These are phyloP conservation scores for Ogataea henricii DNA, from an alignment of 805 yeast species.

Conservation along the genomic window DNA sequence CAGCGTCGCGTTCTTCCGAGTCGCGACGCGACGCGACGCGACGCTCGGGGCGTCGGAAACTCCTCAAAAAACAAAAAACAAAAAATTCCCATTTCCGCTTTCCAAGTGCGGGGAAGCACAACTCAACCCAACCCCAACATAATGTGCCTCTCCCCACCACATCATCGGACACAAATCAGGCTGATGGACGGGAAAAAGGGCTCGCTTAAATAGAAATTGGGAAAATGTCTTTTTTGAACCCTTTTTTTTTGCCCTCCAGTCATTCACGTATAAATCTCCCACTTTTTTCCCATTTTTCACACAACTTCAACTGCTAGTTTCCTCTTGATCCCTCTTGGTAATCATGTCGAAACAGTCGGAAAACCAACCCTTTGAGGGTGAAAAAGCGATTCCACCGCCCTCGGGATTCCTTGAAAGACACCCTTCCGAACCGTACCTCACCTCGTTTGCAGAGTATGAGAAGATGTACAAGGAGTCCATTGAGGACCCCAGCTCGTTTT, in stretches of 20 bases:
- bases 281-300: neutral
- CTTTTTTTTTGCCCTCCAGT: neutral
- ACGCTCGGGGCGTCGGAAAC: neutral
- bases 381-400: slow-evolving; percentile 33
- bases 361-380: slow-evolving; percentile 37
- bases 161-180: neutral
- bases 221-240: neutral
- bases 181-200: slow-evolving; percentile 1
- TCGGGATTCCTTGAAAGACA: slow-evolving; percentile 41
- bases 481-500: slow-evolving; percentile 54
- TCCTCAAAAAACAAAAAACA: too few species aligned
- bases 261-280: neutral
- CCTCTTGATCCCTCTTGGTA: neutral
- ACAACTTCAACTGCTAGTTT: neutral
- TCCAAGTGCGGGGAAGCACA: slow-evolving; percentile 6
- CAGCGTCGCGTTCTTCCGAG: neutral
- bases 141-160: neutral
- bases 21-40: neutral
- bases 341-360: slow-evolving; percentile 24
- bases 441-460: slow-evolving; percentile 52
- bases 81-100: neutral
- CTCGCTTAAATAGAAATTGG: slow-evolving; percentile 1
- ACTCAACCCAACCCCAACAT: too few species aligned
- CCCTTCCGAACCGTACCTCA: slow-evolving; percentile 48
- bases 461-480: slow-evolving; percentile 55